phyloP scores from a whole-genome alignment of 805 yeast species.

The Brettanomyces sp. region DNA sequence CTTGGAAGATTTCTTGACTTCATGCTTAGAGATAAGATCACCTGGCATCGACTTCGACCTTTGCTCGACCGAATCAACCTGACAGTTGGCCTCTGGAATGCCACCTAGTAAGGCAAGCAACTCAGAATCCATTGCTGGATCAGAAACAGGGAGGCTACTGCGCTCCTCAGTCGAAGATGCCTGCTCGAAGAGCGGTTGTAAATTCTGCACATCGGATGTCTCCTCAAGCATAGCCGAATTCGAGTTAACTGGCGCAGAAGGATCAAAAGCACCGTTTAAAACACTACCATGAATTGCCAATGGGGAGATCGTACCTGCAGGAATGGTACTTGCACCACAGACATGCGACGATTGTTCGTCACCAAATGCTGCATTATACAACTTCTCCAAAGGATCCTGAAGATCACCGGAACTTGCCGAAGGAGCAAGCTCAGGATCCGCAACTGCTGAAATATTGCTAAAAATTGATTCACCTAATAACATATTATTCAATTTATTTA shows the following conservation, averaged over 20 bases:
- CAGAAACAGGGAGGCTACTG: neutral
- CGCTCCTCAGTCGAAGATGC: neutral
- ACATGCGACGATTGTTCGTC: neutral
- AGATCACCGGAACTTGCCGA: neutral
- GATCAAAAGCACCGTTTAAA: constrained; percentile 40
- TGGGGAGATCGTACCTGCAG: constrained; percentile 31
- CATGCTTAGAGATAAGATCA: neutral
- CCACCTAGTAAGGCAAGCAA: neutral
- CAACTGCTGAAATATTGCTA: constrained; percentile 13
- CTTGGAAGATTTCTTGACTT: neutral
- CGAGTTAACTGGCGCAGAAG: constrained; percentile 6
- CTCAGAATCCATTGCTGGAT: neutral
- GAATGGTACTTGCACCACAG: neutral
- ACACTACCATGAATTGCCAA: constrained; percentile 44
- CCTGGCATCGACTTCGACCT: neutral
- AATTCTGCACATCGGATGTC: constrained; percentile 15
- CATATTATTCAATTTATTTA: constrained; percentile 14
- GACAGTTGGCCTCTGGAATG: constrained; percentile 2
- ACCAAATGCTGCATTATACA: constrained; percentile 3
- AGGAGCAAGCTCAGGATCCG: neutral
- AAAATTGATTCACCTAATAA: constrained; percentile 27
- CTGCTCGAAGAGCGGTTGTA: constrained; percentile 37
- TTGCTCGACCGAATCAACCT: neutral
- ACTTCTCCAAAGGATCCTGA: constrained; percentile 3
- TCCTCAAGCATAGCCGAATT: constrained; percentile 42